Evolutionary conservation across 352 stramenopile genomes (phyloP).

Genomic region (Pythium aphanidermatum): DNA sequence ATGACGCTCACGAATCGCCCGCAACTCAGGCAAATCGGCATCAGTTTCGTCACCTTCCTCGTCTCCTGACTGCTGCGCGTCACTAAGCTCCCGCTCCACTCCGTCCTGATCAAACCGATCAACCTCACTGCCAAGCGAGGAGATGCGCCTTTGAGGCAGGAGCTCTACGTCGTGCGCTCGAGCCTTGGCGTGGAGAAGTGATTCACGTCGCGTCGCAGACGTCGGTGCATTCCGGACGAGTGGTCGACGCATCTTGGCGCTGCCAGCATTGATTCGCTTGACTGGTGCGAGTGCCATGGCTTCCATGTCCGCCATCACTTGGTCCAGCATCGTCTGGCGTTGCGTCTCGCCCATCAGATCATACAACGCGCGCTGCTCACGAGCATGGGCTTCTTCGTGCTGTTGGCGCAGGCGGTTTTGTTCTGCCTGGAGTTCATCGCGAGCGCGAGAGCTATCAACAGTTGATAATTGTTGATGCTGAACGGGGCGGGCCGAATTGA

Average conservation of each 20-base stretch:
- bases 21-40: constrained; percentile 22
- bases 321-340: constrained; percentile 48
- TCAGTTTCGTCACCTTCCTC: constrained; percentile 15
- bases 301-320: constrained; percentile 65
- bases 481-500: constrained; percentile 6
- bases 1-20: constrained; percentile 22
- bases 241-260: background rate
- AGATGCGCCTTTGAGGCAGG: constrained; percentile 34
- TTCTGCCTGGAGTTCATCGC: constrained; percentile 18
- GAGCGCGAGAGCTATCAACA: constrained; percentile 7
- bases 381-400: constrained; percentile 6
- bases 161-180: constrained; percentile 1
- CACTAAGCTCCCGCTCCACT: too few species aligned
- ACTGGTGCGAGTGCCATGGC: constrained; percentile 24
- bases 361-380: constrained; percentile 29
- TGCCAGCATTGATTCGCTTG: background rate
- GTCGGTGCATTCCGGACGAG: background rate
- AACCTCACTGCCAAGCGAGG: constrained; percentile 16
- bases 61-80: background rate
- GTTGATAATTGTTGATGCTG: background rate
- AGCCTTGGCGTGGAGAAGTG: background rate
- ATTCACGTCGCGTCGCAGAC: constrained; percentile 1
- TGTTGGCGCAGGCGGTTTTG: constrained; percentile 7
- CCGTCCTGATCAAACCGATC: background rate
- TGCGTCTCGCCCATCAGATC: constrained; percentile 59